Conservation (phyloP, 2,329 filamentous ascomycete species). For the Fusarium odoratissimum region DNA sequence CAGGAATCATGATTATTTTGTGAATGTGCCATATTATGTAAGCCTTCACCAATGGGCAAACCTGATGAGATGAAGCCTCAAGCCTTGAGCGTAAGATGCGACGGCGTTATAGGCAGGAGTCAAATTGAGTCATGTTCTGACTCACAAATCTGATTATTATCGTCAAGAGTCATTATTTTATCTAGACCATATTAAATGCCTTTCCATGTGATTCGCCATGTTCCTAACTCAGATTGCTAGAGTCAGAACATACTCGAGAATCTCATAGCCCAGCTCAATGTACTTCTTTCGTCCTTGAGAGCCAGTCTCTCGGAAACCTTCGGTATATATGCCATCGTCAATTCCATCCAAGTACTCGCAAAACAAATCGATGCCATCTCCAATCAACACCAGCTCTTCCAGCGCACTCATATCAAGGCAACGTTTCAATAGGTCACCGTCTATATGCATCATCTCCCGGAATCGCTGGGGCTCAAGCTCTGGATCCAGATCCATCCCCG, state of each 20-base stretch:
- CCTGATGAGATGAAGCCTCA: neutral
- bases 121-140: neutral
- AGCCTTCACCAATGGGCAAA: conserved; percentile 19
- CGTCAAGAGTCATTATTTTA: neutral
- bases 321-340: conserved; percentile 58
- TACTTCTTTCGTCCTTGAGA: conserved; percentile 50
- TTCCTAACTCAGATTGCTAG: conserved; percentile 56
- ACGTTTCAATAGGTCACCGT: conserved; percentile 72
- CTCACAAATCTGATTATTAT: neutral
- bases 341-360: conserved; percentile 61
- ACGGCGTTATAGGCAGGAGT: neutral
- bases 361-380: conserved; percentile 55
- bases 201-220: neutral
- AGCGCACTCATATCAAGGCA: conserved; percentile 62
- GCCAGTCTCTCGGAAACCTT: conserved; percentile 44
- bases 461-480: conserved; percentile 50
- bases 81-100: neutral
- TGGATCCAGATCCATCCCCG: conserved; percentile 34
- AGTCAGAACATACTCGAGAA: conserved; percentile 65
- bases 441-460: conserved; percentile 69
- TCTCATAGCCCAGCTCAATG: conserved; percentile 62
- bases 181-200: neutral
- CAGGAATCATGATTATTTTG: conserved; percentile 36
- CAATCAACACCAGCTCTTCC: conserved; percentile 54
- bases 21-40: conserved; percentile 48